Conservation (phyloP, 495 filamentous ascomycete genomes). For the Aspergillus panamensis region DNA sequence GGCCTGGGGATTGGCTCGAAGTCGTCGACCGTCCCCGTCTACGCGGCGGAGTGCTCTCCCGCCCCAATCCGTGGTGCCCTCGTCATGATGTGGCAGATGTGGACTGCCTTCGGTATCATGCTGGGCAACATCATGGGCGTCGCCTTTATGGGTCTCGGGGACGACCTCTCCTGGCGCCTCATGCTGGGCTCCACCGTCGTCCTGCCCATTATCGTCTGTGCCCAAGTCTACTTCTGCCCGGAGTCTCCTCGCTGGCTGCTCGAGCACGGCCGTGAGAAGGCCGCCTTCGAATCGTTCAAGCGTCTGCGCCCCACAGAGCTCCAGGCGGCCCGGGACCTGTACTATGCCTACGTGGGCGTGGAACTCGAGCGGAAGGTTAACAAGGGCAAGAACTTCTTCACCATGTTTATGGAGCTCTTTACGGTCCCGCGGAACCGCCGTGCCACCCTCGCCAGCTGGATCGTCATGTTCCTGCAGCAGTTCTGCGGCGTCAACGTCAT, state of each 20-base stretch:
- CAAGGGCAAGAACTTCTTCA: conserved; percentile 45
- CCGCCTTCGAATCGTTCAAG: conserved; percentile 45
- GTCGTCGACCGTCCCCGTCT: conserved; percentile 56
- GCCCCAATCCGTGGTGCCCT: conserved; percentile 55
- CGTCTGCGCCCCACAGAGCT: conserved; percentile 44
- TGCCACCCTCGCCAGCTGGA: conserved; percentile 49
- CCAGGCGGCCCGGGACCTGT: conserved; percentile 52
- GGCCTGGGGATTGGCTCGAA: conserved; percentile 62
- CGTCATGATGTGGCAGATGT: conserved; percentile 64
- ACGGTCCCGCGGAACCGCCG: conserved; percentile 52
- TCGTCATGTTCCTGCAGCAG: conserved; percentile 52
- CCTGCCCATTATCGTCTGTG: conserved; percentile 40
- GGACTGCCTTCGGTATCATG: conserved; percentile 79
- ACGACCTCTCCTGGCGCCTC: conserved; percentile 44
- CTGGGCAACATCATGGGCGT: conserved; percentile 70
- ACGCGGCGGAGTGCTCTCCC: conserved; percentile 55
- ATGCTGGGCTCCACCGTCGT: conserved; percentile 48
- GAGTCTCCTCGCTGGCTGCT: conserved; percentile 69
- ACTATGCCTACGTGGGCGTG: conserved; percentile 50
- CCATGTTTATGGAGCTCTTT: conserved; percentile 51
- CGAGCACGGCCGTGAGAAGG: conserved; percentile 47
- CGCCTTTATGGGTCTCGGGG: conserved; percentile 50
- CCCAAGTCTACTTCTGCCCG: conserved; percentile 57
- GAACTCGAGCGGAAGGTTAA: conserved; percentile 44
- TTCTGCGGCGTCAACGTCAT: conserved; percentile 54